Evolutionary conservation across 1,139 yeast species (phyloP).

Genomic region (Meyerozyma athensensis): DNA sequence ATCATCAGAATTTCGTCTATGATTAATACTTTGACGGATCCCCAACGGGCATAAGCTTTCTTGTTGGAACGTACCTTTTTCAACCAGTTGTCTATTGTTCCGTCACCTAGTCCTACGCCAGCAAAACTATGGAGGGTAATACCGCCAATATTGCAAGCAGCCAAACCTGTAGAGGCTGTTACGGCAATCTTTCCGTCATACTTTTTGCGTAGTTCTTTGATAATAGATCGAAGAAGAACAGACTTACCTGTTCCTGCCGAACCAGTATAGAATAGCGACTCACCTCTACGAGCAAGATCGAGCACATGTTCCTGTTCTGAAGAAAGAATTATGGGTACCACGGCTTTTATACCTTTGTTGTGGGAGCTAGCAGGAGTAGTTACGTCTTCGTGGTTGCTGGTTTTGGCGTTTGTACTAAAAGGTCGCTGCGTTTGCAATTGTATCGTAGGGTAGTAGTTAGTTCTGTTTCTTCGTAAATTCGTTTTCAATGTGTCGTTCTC

Average conservation of each 20-base stretch:
- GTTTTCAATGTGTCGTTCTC: background rate
- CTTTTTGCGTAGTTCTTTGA: constrained; percentile 48
- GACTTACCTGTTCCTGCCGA: constrained; percentile 98
- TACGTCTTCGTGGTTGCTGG: constrained; percentile 1
- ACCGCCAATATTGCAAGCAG: constrained; percentile 91
- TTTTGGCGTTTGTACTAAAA: constrained; percentile 5
- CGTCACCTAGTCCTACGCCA: constrained; percentile 74
- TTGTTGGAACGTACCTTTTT: constrained; percentile 54
- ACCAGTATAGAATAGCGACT: constrained; percentile 80
- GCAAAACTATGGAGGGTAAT: constrained; percentile 80
- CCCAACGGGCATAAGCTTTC: constrained; percentile 60
- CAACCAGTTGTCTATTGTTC: constrained; percentile 30
- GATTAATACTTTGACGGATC: constrained; percentile 53
- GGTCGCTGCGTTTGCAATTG: constrained; percentile 20
- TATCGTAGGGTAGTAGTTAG: constrained; percentile 15
- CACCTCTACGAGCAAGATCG: constrained; percentile 34
- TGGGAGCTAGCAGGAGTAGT: background rate
- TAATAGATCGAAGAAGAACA: constrained; percentile 65
- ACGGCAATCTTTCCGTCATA: constrained; percentile 62
- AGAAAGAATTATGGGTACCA: constrained; percentile 35
- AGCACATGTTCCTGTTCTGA: constrained; percentile 39
- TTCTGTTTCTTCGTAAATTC: background rate
- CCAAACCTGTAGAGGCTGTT: constrained; percentile 90
- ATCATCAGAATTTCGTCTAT: constrained; percentile 92
- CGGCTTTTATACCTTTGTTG: constrained; percentile 16